Evolutionary conservation across 495 filamentous ascomycete species (phyloP), one percentile per base, ranked within the genome.

Genomic region (Neurospora sp.): DNA sequence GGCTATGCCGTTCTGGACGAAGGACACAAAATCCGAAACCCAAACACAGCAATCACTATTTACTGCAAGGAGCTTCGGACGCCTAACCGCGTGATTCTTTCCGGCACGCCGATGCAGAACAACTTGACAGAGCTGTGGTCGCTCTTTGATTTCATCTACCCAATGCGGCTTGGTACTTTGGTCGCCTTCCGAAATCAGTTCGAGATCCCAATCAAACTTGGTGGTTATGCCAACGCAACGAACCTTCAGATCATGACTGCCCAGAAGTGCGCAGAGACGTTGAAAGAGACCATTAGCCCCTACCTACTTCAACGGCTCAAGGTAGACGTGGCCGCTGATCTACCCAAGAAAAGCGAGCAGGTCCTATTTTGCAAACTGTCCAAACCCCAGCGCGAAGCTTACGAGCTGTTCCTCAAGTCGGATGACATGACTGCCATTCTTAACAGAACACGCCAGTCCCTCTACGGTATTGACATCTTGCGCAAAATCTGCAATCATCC

Each of bases 111-210:
- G 1, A 97, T 99, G 77, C 96, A 99, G 80, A 99, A 99, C 82
- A 99, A 98, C 79, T 91, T 99, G 22, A 86, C 97, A 9, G 96
- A 99, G 78, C 86, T 99, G n/a, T 99, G 96, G 96, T 98, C 96
- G 0, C 88, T 99, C 8, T 97, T 98, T 77, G 96, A 99, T 79
- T 99, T 98, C 77, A 89, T 98, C 71, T 97, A 92, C 76, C 96
- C 96, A 0, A 97, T 98, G 92, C 92, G 93, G 40, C 85, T 99
- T 12, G 96, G 96, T 0, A 98, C 92, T 0, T 86, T 99, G 16
- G 92, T 97, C 40, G 91, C 90, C 59, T 99, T 98, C 79, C 89
- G 93, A 16, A 91, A 88, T 74, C 89, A 95, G 71, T 98, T 98
- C 72, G 96, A 97, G 77, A 89, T 94, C 46, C 96, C 95, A 0